These are phyloP conservation scores for Ceratopteris richardii DNA, from an alignment of 75 land plant species.

Conservation along the genomic window DNA sequence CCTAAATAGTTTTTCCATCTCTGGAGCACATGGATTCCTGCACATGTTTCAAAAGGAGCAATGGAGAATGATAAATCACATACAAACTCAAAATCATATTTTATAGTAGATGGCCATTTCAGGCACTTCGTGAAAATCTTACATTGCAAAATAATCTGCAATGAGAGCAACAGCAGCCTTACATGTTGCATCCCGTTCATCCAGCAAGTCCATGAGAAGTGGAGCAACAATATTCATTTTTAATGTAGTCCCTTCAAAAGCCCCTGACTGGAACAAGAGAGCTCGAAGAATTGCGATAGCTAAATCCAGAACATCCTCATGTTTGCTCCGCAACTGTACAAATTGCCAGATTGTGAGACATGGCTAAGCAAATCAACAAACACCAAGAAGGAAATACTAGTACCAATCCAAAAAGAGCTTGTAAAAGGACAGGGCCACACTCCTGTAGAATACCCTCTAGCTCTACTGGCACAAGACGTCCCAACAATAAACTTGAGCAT, in stretches of 20 bases:
- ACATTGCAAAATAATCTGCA: constrained; percentile 74
- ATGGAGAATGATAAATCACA: too few relatives aligned
- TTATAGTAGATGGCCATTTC: too few relatives aligned
- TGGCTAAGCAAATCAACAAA: too few relatives aligned
- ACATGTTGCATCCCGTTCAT: constrained; percentile 55
- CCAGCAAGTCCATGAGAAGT: constrained; percentile 49
- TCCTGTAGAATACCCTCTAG: constrained; percentile 40
- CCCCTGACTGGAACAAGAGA: constrained; percentile 34
- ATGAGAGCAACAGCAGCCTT: constrained; percentile 54
- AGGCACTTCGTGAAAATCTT: too few relatives aligned
- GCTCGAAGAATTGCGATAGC: constrained; percentile 48
- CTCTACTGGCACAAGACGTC: constrained; percentile 42
- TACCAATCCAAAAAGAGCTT: constrained; percentile 58
- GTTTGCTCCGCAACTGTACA: constrained; percentile 38
- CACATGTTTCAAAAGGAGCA: too few relatives aligned
- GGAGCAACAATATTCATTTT: constrained; percentile 44
- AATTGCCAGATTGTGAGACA: neutral
- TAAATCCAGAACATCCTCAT: constrained; percentile 43
- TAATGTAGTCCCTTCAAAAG: constrained; percentile 1
- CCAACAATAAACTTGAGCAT: constrained; percentile 58
- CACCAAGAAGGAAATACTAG: too few relatives aligned
- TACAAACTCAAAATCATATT: too few relatives aligned
- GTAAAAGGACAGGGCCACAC: constrained; percentile 35
- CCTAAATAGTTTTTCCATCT: constrained; percentile 42
- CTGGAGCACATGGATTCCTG: constrained; percentile 44